phyloP scores from a whole-genome alignment of 2,329 filamentous ascomycete genomes.

The Escovopsis sp. region DNA sequence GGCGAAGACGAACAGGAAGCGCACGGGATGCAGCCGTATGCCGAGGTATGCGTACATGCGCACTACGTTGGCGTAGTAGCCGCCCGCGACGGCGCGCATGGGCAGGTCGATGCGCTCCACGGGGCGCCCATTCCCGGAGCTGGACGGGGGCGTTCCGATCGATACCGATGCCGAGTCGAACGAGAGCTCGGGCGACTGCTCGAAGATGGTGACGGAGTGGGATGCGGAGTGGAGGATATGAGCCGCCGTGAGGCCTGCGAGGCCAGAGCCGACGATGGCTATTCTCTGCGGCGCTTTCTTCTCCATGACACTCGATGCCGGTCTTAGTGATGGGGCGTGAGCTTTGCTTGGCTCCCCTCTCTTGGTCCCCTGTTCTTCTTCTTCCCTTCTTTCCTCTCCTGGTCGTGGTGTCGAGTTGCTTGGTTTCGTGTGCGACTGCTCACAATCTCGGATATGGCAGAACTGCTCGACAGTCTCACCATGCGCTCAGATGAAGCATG shows the following conservation, averaged over 20 bases:
- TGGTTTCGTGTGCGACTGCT: no score
- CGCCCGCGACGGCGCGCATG: conserved; percentile 22
- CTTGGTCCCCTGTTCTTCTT: no score
- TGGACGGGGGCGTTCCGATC: conserved; percentile 17
- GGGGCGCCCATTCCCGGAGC: no score
- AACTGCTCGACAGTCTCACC: no score
- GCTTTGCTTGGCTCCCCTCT: neutral
- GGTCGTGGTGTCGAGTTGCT: no score
- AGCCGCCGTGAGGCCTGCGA: conserved; percentile 23
- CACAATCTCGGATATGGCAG: no score
- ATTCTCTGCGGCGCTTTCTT: conserved; percentile 6
- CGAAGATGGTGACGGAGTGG: conserved; percentile 22
- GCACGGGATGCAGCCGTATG: conserved; percentile 32
- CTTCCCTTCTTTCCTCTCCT: no score
- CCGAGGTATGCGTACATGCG: conserved; percentile 41
- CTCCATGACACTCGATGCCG: no score
- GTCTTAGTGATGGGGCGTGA: neutral
- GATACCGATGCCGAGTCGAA: conserved; percentile 25
- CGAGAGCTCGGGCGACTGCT: conserved; percentile 21
- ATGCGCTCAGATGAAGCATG: no score
- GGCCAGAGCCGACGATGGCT: conserved; percentile 23
- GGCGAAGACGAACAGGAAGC: conserved; percentile 39
- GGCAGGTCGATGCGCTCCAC: conserved; percentile 24
- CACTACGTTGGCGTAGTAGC: conserved; percentile 40
- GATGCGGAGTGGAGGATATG: conserved; percentile 20